These are phyloP conservation scores for Drosera spatulata DNA, from an alignment of 179 eudicot genomes.

Conservation along the genomic window DNA sequence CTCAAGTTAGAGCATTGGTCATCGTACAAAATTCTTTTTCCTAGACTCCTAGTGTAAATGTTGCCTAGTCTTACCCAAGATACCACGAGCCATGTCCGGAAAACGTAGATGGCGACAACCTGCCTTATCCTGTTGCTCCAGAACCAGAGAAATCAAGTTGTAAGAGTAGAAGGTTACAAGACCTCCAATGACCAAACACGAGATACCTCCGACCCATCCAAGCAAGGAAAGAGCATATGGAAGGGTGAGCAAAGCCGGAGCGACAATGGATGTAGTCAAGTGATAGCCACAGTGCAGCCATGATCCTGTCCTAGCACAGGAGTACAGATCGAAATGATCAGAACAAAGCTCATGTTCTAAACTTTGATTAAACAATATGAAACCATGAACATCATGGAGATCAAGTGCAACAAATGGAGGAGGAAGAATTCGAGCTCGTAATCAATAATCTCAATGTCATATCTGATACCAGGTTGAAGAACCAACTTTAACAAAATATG, in stretches of 20 bases:
- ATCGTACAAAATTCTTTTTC: too few relatives aligned
- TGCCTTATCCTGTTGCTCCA: conserved; percentile 62
- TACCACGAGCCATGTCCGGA: conserved; percentile 73
- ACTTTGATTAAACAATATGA: too few relatives aligned
- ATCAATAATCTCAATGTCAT: too few relatives aligned
- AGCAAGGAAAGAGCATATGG: conserved; percentile 60
- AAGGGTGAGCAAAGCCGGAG: conserved; percentile 57
- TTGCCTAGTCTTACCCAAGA: conserved; percentile 39
- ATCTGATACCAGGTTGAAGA: too few relatives aligned
- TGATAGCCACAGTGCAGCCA: conserved; percentile 88
- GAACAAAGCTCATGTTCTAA: neutral
- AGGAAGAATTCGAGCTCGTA: too few relatives aligned
- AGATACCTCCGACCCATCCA: conserved; percentile 61
- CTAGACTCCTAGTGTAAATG: neutral
- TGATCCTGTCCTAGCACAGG: conserved; percentile 53
- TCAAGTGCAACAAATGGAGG: too few relatives aligned
- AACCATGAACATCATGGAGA: too few relatives aligned
- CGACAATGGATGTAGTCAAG: conserved; percentile 86
- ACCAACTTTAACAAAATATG: too few relatives aligned
- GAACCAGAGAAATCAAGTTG: conserved; percentile 59
- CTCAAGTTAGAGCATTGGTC: too few relatives aligned
- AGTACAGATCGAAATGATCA: neutral
- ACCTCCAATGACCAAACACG: conserved; percentile 40
- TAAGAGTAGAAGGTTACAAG: conserved; percentile 70
- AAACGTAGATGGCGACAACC: conserved; percentile 74